Conservation (phyloP, 306 rosid species). For the Fragaria iinumae region DNA sequence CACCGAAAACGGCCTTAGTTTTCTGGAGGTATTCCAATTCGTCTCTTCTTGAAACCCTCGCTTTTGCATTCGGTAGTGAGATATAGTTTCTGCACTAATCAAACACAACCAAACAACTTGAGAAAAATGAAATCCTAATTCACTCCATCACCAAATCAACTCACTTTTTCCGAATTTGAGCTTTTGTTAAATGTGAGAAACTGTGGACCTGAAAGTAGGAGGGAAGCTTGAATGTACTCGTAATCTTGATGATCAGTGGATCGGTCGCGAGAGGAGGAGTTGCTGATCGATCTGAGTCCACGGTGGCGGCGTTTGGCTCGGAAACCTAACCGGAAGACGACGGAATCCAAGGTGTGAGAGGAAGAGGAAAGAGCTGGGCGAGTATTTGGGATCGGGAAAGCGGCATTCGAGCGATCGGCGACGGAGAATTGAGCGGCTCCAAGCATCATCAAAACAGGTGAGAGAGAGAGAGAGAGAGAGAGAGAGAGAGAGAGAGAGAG, state of each 20-base stretch:
- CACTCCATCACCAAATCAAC: neutral
- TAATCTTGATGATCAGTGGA: slow-evolving; percentile 43
- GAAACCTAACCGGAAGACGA: slow-evolving; percentile 32
- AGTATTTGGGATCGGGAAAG: slow-evolving; percentile 29
- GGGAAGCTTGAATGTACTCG: slow-evolving; percentile 78
- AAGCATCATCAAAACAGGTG: slow-evolving; percentile 21
- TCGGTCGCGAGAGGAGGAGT: slow-evolving; percentile 42
- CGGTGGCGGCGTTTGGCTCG: slow-evolving; percentile 27
- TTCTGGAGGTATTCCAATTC: slow-evolving; percentile 41
- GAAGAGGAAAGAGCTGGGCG: slow-evolving; percentile 23
- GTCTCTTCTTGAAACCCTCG: slow-evolving; percentile 52
- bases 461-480: slow-evolving; percentile 1
- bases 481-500: neutral
- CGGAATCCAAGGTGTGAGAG: slow-evolving; percentile 15
- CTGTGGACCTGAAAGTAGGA: slow-evolving; percentile 73
- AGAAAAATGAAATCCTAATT: neutral
- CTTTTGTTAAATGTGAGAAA: neutral
- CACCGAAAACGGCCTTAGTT: slow-evolving; percentile 36
- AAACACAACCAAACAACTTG: slow-evolving; percentile 1
- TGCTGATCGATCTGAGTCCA: slow-evolving; percentile 38
- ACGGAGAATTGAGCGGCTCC: slow-evolving; percentile 21
- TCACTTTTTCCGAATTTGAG: neutral
- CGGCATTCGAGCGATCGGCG: slow-evolving; percentile 45
- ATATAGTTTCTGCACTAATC: slow-evolving; percentile 70
- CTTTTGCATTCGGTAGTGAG: slow-evolving; percentile 70